These are phyloP conservation scores for Aspergillus nomiae DNA, from an alignment of 2,329 filamentous ascomycete genomes.

Conservation along the genomic window DNA sequence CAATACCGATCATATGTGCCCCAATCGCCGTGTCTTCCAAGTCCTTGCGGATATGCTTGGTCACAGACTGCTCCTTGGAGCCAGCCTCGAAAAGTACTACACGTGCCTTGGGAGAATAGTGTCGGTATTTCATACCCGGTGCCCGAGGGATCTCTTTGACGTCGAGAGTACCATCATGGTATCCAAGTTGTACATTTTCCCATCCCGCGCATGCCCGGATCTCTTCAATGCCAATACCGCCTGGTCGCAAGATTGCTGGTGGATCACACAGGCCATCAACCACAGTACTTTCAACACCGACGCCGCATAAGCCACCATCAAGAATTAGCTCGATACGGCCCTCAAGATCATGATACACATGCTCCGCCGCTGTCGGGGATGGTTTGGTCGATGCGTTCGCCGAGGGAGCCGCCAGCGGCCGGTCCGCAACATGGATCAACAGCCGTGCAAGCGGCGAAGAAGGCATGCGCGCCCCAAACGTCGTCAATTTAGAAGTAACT, in stretches of 20 bases:
- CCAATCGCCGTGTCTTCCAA: constrained; percentile 32
- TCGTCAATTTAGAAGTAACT: constrained; percentile 81
- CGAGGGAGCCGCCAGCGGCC: constrained; percentile 85
- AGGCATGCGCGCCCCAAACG: constrained; percentile 91
- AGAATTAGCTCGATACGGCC: constrained; percentile 84
- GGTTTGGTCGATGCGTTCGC: constrained; percentile 94
- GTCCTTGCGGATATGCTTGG: constrained; percentile 36
- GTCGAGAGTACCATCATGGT: constrained; percentile 72
- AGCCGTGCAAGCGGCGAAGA: constrained; percentile 79
- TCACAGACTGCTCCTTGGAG: constrained; percentile 29
- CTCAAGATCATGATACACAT: constrained; percentile 81
- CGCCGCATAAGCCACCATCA: constrained; percentile 81
- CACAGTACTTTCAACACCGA: constrained; percentile 96
- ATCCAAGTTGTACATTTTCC: constrained; percentile 75
- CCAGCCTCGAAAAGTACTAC: constrained; percentile 78
- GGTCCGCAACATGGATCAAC: constrained; percentile 76
- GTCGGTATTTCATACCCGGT: constrained; percentile 98
- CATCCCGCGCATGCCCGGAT: constrained; percentile 75
- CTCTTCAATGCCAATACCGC: constrained; percentile 82
- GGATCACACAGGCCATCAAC: constrained; percentile 85
- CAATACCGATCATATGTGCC: constrained; percentile 39
- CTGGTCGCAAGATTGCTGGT: constrained; percentile 80
- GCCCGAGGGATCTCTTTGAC: constrained; percentile 71
- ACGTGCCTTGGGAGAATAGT: constrained; percentile 88
- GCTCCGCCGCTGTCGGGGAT: constrained; percentile 84